Evolutionary conservation across 352 stramenopile species (phyloP), one percentile per base, ranked within the genome.

Genomic region (Phytophthora crassamura): DNA sequence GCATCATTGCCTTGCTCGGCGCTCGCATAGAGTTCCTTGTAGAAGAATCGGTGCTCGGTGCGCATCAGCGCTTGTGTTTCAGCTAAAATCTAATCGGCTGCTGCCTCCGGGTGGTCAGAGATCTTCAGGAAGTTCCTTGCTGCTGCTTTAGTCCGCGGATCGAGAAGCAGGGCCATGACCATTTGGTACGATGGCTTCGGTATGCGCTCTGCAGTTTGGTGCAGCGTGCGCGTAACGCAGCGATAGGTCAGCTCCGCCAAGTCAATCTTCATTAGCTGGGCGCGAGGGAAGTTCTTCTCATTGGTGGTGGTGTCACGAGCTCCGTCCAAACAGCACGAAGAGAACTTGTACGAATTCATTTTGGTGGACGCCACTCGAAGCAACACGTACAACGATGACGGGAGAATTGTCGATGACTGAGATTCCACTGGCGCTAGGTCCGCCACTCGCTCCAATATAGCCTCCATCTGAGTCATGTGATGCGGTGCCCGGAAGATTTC

Each of bases 201-300:
- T 20, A 45, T 14, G 39, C 39, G 39, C 11, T 45, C 11, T 5
- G 39, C 39, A 9, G 25, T 45, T 16, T 45, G 39, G 3, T 45
- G 12, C 15, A 25, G 39, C 3, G 39, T 45, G 12, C 39, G 39
- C 15, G 2, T 25, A 45, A 45, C 11, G n/a, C 39, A 45, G 4
- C 39, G n/a, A 7, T 25, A 16, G 12, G 39, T 25, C 15, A 25
- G 39, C 39, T 45, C 39, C 3, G 39, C 4, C 10, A 45, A 25
- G 39, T 45, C 39, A 25, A 9, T 4, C 12, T 7, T 4, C 15
- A 12, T 45, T 25, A 45, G 3, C n/a, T 20, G 39, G 15, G 25
- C 39, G 2, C 39, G 39, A 20, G 39, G 39, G n/a, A 45, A 45
- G 39, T 45, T 45, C n/a, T 45, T n/a, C n/a, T n/a, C n/a, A n/a